Base-by-base conservation (phyloP, 768 basidiomycete species). In the Rhodosporidiobolus odoratus region DNA sequence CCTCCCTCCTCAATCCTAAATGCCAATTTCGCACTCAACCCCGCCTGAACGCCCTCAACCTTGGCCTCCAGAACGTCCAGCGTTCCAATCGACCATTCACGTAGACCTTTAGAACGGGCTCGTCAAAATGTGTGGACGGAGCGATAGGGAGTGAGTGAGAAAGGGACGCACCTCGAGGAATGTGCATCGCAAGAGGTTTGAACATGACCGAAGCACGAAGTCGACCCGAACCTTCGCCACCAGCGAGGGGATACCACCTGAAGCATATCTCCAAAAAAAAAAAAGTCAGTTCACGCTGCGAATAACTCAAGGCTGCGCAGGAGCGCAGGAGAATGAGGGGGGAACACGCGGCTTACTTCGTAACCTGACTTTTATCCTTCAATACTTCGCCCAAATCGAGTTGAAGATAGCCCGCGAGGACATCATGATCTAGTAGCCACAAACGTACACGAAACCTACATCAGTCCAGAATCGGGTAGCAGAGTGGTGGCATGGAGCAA, bases 181-280 rank as follows among this genome's bases (percentile, higher is more conserved):
- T 38, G 12, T 52, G 23, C 10, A 74, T 37, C 21, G 60, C 54
- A 21, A 74, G 62, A 0, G 72, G 72, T 45, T 66, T 69, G 65
- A 63, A 69, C 6, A 74, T 56, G 4, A 74, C 12, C 6, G 72
- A 74, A 6, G 62, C 12, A 27, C 72, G 68, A 8, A 69, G 50
- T 0, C 72, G 68, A n/a, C 72, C 72, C 13, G 37, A 37, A 27
- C 72, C 72, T n/a, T 35, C 23, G 4, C 68, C 66, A 19, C 59
- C 58, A 27, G 30, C 12, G 35, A 67, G 25, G 10, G 58, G 66
- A 27, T 34, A 60, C 66, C 66, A 67, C 34, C 66, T 67, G 37
- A 21, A 17, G 8, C n/a, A n/a, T n/a, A n/a, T n/a, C n/a, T n/a
- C n/a, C n/a, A n/a, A 32, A n/a, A 30, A 53, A 32, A 9, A 25